Evolutionary conservation across 495 filamentous ascomycete genomes (phyloP), one percentile per base, ranked within the genome.

Genomic region (Annulohypoxylon moriforme): DNA sequence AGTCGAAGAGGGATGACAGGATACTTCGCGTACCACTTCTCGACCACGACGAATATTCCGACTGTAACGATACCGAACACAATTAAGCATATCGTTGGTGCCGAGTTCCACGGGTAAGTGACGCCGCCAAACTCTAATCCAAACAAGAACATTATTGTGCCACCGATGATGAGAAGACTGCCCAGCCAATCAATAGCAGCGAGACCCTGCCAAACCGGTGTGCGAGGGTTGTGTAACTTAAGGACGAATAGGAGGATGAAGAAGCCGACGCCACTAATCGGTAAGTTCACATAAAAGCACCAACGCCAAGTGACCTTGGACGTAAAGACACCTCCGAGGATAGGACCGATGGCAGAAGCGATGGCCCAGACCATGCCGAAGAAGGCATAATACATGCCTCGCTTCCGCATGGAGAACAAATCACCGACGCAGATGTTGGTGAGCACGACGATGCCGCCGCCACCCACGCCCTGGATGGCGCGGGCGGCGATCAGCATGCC

Each of bases 381-480:
- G 24, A 82, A 73, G 13, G 80, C 81, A 68, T 77, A 82, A 29
- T 82, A 89, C 81, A 77, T 93, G 84, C 71, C 91, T 73, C 92
- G 88, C 88, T 81, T 77, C 57, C 78, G 81, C 81, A 92, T 83
- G 58, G 88, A 89, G 78, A 94, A 93, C 46, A 94, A 72, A 81
- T 96, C 93, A 2, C 88, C 86, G 53, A 97, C 92, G 68, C 83
- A 86, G 67, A 97, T 94, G 76, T 96, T 94, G 25, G 91, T 89
- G 63, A 97, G 79, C 13, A 92, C 88, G 10, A 96, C 83, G 50
- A 94, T 85, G 2, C 93, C 93, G 63, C 93, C 93, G 44, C 90
- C 92, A 16, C 92, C 93, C 20, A 90, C 79, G 67, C 93, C 93
- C 70, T 97, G 93, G 44, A 97, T 84, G 2, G 90, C 89, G 75